These are phyloP conservation scores for Macrotyloma uniflorum DNA, from an alignment of 306 rosid species.

Conservation along the genomic window DNA sequence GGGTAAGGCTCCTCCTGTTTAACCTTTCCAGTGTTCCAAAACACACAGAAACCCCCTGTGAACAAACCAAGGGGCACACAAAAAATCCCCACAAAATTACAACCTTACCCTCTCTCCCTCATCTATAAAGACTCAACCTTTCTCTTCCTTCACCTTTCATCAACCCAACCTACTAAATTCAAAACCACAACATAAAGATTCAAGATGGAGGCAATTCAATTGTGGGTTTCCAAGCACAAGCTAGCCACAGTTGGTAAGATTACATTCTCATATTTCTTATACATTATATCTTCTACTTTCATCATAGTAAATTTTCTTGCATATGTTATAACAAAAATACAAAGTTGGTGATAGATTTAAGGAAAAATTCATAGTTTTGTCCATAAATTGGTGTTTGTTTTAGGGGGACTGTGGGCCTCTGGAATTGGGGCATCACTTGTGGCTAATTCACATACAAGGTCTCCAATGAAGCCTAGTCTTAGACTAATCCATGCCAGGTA, in stretches of 20 bases:
- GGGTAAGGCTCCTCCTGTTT: conserved; percentile 54
- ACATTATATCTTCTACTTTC: too few relatives aligned
- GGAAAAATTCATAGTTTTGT: too few relatives aligned
- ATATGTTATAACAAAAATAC: too few relatives aligned
- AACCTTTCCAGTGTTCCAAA: conserved; percentile 44
- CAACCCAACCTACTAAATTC: background rate
- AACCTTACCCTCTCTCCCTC: background rate
- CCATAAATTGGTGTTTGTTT: background rate
- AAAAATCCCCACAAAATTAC: background rate
- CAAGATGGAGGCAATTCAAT: conserved; percentile 67
- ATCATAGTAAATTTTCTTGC: too few relatives aligned
- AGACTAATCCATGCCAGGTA: conserved; percentile 87
- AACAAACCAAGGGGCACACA: conserved; percentile 58
- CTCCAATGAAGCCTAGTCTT: conserved; percentile 81
- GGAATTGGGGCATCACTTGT: conserved; percentile 78
- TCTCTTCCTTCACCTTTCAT: conserved; percentile 24
- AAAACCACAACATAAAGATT: background rate
- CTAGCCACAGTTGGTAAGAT: conserved; percentile 66
- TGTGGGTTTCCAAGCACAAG: conserved; percentile 83
- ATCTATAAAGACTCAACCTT: conserved; percentile 37
- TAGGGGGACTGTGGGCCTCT: conserved; percentile 80
- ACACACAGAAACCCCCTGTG: conserved; percentile 1
- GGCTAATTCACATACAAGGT: conserved; percentile 47
- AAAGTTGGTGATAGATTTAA: too few relatives aligned
- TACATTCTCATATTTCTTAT: too few relatives aligned